Percentiles rank a stretch among this genome's conserved stretches.
phyloP scores from a whole-genome alignment of 495 filamentous ascomycete genomes.

The Pseudotulostoma volvatum region DNA sequence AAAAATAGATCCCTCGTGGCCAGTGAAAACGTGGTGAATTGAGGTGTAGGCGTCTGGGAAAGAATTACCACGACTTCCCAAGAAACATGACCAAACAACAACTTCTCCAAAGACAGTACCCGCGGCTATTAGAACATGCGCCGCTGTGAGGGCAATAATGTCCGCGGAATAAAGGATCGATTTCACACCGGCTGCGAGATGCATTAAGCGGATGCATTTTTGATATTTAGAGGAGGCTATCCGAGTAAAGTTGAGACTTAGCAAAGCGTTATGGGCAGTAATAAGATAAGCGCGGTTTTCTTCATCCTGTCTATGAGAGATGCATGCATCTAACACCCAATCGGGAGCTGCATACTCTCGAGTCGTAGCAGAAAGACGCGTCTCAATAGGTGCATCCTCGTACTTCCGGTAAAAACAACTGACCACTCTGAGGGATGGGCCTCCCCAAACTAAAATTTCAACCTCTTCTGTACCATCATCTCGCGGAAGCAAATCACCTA shows the following conservation, averaged over 20 bases:
- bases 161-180: conserved; percentile 83
- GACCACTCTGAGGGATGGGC: conserved; percentile 49
- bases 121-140: conserved; percentile 55
- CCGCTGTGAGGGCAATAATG: conserved; percentile 38
- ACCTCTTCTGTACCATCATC: conserved; percentile 12
- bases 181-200: conserved; percentile 50
- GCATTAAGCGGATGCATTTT: conserved; percentile 15
- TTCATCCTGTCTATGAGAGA: conserved; percentile 9
- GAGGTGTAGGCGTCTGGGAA: conserved; percentile 6
- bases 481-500: conserved; percentile 9
- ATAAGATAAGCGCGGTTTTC: conserved; percentile 31
- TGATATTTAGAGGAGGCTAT: conserved; percentile 8
- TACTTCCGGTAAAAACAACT: conserved; percentile 13
- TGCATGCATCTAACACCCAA: conserved; percentile 68
- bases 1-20: conserved; percentile 90
- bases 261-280: conserved; percentile 71
- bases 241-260: conserved; percentile 24
- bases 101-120: conserved; percentile 93
- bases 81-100: conserved; percentile 64
- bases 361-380: conserved; percentile 11
- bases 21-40: conserved; percentile 59
- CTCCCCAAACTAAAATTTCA: conserved; percentile 56
- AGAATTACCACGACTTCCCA: conserved; percentile 5
- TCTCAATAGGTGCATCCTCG: conserved; percentile 5
- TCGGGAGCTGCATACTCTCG: conserved; percentile 39